Conservation (phyloP, 1,284 basidiomycete genomes). For the Mycena citricolor region DNA sequence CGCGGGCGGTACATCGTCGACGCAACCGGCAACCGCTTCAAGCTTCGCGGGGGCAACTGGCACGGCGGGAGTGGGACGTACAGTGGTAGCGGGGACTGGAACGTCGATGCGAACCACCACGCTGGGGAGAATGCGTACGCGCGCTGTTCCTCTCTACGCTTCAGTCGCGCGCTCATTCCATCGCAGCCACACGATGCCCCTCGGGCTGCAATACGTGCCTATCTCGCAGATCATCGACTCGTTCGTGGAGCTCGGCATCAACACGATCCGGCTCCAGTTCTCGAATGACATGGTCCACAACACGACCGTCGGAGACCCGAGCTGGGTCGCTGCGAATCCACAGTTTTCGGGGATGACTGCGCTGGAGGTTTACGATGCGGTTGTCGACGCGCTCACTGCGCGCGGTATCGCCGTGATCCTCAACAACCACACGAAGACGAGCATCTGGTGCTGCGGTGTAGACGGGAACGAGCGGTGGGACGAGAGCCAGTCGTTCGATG, state of each 20-base stretch:
- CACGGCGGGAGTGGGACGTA: slow-evolving; percentile 3
- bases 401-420: slow-evolving; percentile 17
- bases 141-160: background rate
- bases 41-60: slow-evolving; percentile 1
- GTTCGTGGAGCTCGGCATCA: slow-evolving; percentile 17
- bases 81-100: background rate
- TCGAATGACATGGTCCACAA: slow-evolving; percentile 22
- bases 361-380: slow-evolving; percentile 20
- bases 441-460: slow-evolving; percentile 19
- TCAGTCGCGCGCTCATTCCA: background rate
- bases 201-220: slow-evolving; percentile 22
- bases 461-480: slow-evolving; percentile 23
- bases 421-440: slow-evolving; percentile 16
- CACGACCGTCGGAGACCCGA: slow-evolving; percentile 2
- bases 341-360: slow-evolving; percentile 19
- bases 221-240: slow-evolving; percentile 20
- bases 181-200: slow-evolving; percentile 19
- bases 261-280: slow-evolving; percentile 20
- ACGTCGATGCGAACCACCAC: slow-evolving; percentile 12
- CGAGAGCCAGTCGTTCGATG: slow-evolving; percentile 10
- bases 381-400: slow-evolving; percentile 18
- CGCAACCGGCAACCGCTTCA: slow-evolving; percentile 2
- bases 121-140: slow-evolving; percentile 11
- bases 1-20: slow-evolving; percentile 3
- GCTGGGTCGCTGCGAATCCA: slow-evolving; percentile 20